These are phyloP conservation scores for Psilocybe sp. DNA, from an alignment of 768 basidiomycete species.

Conservation along the genomic window DNA sequence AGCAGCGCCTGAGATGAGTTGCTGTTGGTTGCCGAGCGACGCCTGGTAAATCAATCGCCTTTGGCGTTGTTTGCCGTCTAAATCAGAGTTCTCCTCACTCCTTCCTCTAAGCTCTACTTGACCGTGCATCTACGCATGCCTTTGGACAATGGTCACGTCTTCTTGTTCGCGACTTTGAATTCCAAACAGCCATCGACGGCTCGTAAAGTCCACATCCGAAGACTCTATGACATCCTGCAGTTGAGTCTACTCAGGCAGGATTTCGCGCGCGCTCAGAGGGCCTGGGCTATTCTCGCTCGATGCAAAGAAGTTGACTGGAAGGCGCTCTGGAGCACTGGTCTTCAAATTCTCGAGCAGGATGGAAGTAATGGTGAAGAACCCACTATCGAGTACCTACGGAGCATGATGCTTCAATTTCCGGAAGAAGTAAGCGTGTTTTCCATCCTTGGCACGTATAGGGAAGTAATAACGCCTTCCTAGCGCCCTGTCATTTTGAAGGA, in stretches of 20 bases:
- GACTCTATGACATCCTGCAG: slow-evolving; percentile 73
- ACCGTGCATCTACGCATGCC: no score
- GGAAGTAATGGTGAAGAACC: slow-evolving; percentile 24
- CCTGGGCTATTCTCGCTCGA: slow-evolving; percentile 72
- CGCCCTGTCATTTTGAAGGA: slow-evolving; percentile 75
- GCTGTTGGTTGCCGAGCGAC: background rate
- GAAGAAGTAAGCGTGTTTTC: slow-evolving; percentile 51
- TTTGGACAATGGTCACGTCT: slow-evolving; percentile 32
- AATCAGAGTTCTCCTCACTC: no score
- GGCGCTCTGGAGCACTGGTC: slow-evolving; percentile 65
- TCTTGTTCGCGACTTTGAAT: slow-evolving; percentile 62
- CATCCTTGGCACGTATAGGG: background rate
- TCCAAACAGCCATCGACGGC: slow-evolving; percentile 47
- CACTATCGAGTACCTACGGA: slow-evolving; percentile 58
- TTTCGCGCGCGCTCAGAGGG: slow-evolving; percentile 56
- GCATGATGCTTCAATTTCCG: slow-evolving; percentile 68
- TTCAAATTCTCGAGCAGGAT: slow-evolving; percentile 47
- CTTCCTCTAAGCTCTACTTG: no score
- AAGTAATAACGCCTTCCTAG: slow-evolving; percentile 34
- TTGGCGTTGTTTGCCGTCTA: slow-evolving; percentile 9
- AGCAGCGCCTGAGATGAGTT: background rate
- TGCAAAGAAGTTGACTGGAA: slow-evolving; percentile 82
- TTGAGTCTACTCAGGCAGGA: slow-evolving; percentile 69
- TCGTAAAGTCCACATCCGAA: slow-evolving; percentile 70
- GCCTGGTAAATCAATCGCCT: background rate